phyloP scores from a whole-genome alignment of 2,329 filamentous ascomycete genomes.

The Ophiostoma piceae region DNA sequence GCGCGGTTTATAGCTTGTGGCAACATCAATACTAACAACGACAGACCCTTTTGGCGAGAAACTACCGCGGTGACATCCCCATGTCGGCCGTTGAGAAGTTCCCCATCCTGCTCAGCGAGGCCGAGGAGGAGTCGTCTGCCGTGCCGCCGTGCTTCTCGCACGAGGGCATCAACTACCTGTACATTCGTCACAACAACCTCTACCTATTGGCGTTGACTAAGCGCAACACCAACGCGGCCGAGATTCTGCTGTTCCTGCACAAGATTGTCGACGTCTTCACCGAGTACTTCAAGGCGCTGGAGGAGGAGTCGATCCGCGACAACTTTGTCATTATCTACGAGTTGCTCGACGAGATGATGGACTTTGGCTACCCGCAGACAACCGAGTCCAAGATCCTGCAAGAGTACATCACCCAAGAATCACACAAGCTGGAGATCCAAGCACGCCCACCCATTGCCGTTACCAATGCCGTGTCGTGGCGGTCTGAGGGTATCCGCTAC shows the following conservation, averaged over 20 bases:
- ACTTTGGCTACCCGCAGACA: conserved; percentile 98
- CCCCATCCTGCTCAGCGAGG: conserved; percentile 89
- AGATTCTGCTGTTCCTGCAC: conserved; percentile 96
- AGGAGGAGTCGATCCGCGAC: conserved; percentile 97
- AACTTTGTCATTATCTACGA: conserved; percentile 99
- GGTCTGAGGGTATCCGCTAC: conserved; percentile 95
- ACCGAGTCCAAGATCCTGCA: conserved; percentile 98
- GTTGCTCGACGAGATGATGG: conserved; percentile 99
- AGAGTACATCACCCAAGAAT: conserved; percentile 99
- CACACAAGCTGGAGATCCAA: conserved; percentile 95
- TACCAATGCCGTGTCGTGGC: conserved; percentile 96
- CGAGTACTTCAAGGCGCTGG: conserved; percentile 98
- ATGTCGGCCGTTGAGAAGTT: conserved; percentile 99
- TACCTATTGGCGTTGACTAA: conserved; percentile 97
- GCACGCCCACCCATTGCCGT: conserved; percentile 94
- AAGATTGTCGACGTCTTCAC: conserved; percentile 98
- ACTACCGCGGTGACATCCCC: conserved; percentile 96
- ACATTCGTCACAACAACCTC: conserved; percentile 98
- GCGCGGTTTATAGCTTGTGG: background rate
- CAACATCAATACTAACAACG: background rate
- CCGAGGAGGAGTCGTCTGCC: conserved; percentile 97
- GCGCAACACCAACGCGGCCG: conserved; percentile 96
- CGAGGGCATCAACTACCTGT: conserved; percentile 99
- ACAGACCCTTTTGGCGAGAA: conserved; percentile 93
- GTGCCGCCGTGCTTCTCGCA: conserved; percentile 97